Evolutionary conservation across 1,139 yeast species (phyloP), one percentile per base, ranked within the genome.

Genomic region (Scheffersomyces stambukii): DNA sequence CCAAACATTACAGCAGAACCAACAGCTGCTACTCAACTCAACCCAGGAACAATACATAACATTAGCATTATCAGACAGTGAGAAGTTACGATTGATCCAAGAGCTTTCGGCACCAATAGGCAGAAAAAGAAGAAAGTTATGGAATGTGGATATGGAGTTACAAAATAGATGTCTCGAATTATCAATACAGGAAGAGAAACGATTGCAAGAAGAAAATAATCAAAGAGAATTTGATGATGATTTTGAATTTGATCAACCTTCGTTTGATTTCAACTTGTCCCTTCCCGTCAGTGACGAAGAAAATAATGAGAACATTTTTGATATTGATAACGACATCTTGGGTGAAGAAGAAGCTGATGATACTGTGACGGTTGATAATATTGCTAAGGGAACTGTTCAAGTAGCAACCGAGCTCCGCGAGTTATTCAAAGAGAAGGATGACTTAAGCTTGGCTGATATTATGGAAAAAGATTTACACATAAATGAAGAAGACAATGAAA

Each of bases 331-430:
- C 11, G 29, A 19, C 20, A 8, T 16, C 13, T 29, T 35, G 6
- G 50, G 36, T 21, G 16, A 20, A 16, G 38, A 28, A 3, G 42
- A 30, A 12, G 28, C 25, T 9, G 46, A 39, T 12, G 25, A 24
- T 18, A 11, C 35, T 35, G 20, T 9, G 6, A 18, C 40, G 23
- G 11, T 24, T 34, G 7, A 35, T 34, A 45, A 46, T 30, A 39
- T 43, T 1, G 48, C 41, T 6, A 62, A 65, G 41, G 59, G 77
- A 4, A 77, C 88, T 0, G 57, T 64, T 5, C 71, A 75, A 40
- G 66, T 82, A 24, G 85, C 86, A 0, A 53, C 53, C 7, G 65
- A 68, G 11, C 53, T 81, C 24, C 61, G 77, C 38, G 48, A 50
- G 3, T 46, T 60, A 16, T 58, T 71, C 28, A 36, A 27, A 5